Base-by-base conservation (phyloP, 176 grass and related monocot genomes). In the Metroxylon sagu region DNA sequence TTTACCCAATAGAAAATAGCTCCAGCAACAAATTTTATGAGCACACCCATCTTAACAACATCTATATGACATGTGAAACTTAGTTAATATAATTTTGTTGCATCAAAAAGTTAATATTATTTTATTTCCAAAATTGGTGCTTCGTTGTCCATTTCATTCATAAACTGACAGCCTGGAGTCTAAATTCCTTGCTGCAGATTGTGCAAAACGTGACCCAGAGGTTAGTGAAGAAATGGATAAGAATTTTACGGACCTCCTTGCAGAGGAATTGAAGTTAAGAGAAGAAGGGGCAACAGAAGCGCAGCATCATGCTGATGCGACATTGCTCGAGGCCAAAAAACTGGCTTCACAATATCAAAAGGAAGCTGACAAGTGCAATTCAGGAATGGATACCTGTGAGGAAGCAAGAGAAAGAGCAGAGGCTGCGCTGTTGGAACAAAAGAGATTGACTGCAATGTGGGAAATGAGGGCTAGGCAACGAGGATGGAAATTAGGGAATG, bases 261-360 rank as follows among this genome's bases (percentile, higher is more conserved):
- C 83, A 52, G 87, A 98, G 80, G 93, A 98, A 75, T 64, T 98
- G 53, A 92, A 78, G 39, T 64, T 88, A 60, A 78, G 82, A 78
- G 93, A 98, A 64, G 93, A 89, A 64, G 81, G 92, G 49, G 84
- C 88, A 57, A 59, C 72, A 5, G 54, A 87, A 76, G 82, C 82
- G 54, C 88, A 92, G 59, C 87, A 85, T 43, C 79, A 78, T 29
- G 75, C 93, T 28, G 88, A 98, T 68, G 81, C 83, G 17, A 88
- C 80, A 49, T 68, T 98, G 54, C 79, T 98, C 0, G 93, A 92
- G 70, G 93, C 93, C 2, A 98, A 98, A 72, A 98, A 98, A 49
- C 69, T 98, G 28, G 83, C 84, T 27, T 98, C 93, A n/a, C 88
- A 92, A 50, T 98, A 98, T 75, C 93, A 98, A 77, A 92, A 98